Evolutionary conservation across 768 basidiomycete species (phyloP).

Genomic region (Auriscalpium microsporum): DNA sequence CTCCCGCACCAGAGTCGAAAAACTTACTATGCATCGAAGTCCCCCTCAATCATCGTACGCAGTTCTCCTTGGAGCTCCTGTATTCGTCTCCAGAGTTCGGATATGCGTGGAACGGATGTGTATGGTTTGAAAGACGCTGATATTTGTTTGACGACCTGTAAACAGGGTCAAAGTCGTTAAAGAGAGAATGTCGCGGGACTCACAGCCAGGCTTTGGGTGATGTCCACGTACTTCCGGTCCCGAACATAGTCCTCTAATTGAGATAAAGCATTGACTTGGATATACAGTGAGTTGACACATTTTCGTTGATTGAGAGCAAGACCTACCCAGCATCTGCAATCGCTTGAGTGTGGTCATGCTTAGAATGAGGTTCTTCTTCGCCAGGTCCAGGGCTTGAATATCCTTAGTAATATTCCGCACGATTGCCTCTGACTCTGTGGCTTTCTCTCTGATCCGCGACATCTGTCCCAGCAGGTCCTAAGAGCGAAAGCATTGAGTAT

Average conservation of each 20-base stretch:
- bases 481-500: neutral
- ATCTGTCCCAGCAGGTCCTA: slow-evolving; percentile 94
- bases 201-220: slow-evolving; percentile 74
- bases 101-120: slow-evolving; percentile 65
- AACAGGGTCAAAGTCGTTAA: neutral
- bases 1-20: neutral
- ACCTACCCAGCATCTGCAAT: slow-evolving; percentile 87
- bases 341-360: slow-evolving; percentile 88
- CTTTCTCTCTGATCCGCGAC: slow-evolving; percentile 93
- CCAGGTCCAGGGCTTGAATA: slow-evolving; percentile 88
- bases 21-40: slow-evolving; percentile 90
- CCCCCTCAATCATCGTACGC: slow-evolving; percentile 72
- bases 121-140: slow-evolving; percentile 74
- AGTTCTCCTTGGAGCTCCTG: slow-evolving; percentile 78
- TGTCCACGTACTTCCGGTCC: slow-evolving; percentile 74
- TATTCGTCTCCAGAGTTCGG: slow-evolving; percentile 69
- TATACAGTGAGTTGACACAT: neutral
- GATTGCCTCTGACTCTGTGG: slow-evolving; percentile 93
- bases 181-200: slow-evolving; percentile 20
- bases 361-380: slow-evolving; percentile 84
- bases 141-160: slow-evolving; percentile 82
- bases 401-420: slow-evolving; percentile 94
- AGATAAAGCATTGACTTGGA: slow-evolving; percentile 67
- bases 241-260: slow-evolving; percentile 74
- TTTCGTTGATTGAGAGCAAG: neutral